phyloP scores from a whole-genome alignment of 2,329 filamentous ascomycete genomes.

The Lomentospora prolificans region DNA sequence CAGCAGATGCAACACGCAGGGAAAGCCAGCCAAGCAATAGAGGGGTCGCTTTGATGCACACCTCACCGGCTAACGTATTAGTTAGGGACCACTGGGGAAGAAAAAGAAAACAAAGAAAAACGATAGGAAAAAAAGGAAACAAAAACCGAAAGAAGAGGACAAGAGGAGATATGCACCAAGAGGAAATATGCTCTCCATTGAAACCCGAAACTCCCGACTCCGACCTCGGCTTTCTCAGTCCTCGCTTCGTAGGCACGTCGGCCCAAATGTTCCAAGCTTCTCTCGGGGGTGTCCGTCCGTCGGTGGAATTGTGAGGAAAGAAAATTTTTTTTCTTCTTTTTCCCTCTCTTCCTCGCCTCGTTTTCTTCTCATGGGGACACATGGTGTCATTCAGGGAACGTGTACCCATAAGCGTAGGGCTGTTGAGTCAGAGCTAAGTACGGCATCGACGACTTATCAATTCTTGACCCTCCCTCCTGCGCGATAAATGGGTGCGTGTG shows the following conservation, averaged over 20 bases:
- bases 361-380: neutral
- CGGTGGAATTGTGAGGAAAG: neutral
- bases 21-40: neutral
- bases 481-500: no score
- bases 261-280: neutral
- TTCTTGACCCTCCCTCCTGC: no score
- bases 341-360: neutral
- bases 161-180: neutral
- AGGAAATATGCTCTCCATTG: conserved; percentile 9
- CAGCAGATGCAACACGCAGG: neutral
- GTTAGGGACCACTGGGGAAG: no score
- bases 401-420: neutral
- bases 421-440: neutral
- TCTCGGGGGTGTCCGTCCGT: neutral
- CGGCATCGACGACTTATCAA: no score
- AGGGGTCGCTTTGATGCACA: neutral
- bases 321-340: neutral
- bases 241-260: neutral
- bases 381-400: neutral
- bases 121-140: neutral
- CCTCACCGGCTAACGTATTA: no score
- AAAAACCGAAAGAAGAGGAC: conserved; percentile 2
- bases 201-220: neutral
- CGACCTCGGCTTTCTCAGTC: neutral
- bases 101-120: no score